Evolutionary conservation across 805 yeast genomes (phyloP).

Genomic region (Wickerhamiella bombiphila): DNA sequence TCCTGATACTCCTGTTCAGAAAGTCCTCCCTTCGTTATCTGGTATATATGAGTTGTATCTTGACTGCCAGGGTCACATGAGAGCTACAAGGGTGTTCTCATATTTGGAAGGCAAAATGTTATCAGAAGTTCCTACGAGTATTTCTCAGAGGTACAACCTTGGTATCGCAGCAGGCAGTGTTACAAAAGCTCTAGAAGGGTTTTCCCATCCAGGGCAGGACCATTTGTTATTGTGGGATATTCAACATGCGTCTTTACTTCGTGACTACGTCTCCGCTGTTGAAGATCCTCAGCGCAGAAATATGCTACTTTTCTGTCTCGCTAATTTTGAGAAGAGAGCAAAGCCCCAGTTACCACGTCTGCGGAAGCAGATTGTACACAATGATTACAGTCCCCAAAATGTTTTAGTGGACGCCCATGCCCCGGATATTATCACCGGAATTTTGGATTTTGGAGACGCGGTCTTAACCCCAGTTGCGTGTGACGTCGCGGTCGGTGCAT

Average conservation of each 20-base stretch:
- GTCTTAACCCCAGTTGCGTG: conserved; percentile 8
- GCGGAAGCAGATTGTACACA: conserved; percentile 10
- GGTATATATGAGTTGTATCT: neutral
- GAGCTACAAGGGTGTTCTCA: conserved; percentile 6
- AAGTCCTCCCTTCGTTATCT: conserved; percentile 1
- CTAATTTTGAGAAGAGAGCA: conserved; percentile 4
- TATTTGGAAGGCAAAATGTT: conserved; percentile 5
- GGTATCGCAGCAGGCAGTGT: conserved; percentile 6
- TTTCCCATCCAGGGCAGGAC: conserved; percentile 4
- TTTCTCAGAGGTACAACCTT: conserved; percentile 3
- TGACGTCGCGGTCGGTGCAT: conserved; percentile 9
- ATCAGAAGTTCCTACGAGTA: neutral
- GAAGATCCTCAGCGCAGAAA: neutral
- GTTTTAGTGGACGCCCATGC: conserved; percentile 3
- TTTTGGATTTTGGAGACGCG: conserved; percentile 10
- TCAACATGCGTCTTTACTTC: conserved; percentile 7
- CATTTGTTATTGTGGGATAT: conserved; percentile 10
- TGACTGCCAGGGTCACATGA: conserved; percentile 2
- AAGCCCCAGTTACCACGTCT: conserved; percentile 6
- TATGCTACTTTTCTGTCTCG: neutral
- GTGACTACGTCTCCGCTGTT: conserved; percentile 2
- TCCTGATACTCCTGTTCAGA: conserved; percentile 8
- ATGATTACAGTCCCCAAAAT: conserved; percentile 9
- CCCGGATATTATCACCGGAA: conserved; percentile 4
- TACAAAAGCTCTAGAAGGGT: conserved; percentile 4